Conservation (phyloP, 352 stramenopile genomes). For the Pythium rhizo-oryzae region DNA sequence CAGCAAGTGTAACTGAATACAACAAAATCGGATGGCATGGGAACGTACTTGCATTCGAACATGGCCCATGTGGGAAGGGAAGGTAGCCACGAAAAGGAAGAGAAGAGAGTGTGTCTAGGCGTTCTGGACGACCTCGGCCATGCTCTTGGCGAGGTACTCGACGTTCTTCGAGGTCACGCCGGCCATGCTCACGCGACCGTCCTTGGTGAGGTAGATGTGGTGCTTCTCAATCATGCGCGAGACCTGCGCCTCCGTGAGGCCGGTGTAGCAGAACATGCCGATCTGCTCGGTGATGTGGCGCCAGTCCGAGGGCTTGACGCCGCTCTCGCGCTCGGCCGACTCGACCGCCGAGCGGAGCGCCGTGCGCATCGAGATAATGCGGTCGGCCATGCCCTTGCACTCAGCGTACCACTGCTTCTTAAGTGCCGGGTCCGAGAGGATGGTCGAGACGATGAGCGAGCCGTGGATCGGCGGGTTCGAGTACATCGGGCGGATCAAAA, state of each 20-base stretch:
- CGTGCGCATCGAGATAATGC: constrained; percentile 95
- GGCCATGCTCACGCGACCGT: constrained; percentile 98
- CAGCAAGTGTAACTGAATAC: neutral
- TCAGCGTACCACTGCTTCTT: constrained; percentile 95
- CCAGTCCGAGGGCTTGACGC: constrained; percentile 91
- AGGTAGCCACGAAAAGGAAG: no score
- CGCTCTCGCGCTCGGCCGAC: constrained; percentile 73
- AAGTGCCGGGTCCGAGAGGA: constrained; percentile 93
- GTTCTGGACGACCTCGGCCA: constrained; percentile 93
- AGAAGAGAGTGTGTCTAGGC: constrained; percentile 39
- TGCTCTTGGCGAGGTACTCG: constrained; percentile 95
- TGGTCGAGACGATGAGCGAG: constrained; percentile 97
- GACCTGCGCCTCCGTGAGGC: constrained; percentile 95
- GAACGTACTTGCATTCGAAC: no score
- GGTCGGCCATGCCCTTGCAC: constrained; percentile 96
- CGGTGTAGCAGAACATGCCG: constrained; percentile 99
- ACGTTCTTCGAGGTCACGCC: constrained; percentile 97
- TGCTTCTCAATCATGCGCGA: constrained; percentile 94
- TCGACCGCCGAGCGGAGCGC: constrained; percentile 82
- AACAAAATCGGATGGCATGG: neutral
- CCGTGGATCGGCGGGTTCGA: constrained; percentile 99
- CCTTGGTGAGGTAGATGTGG: constrained; percentile 98
- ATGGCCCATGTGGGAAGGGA: no score
- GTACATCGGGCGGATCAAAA: constrained; percentile 99
- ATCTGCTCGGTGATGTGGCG: constrained; percentile 99